Conservation (phyloP, 192 early-diverging fungal species). For the Diversispora eburnea region DNA sequence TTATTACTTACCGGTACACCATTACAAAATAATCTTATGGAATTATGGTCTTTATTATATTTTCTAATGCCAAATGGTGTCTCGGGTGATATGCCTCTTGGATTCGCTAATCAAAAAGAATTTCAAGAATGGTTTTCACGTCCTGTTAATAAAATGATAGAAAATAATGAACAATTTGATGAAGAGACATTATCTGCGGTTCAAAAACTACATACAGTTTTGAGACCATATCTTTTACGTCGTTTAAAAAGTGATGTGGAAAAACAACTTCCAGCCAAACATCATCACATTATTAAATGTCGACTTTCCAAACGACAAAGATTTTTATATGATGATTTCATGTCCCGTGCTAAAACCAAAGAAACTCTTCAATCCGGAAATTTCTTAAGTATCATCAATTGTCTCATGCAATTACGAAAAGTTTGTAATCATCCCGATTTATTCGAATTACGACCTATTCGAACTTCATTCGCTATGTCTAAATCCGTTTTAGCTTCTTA, state of each 20-base stretch:
- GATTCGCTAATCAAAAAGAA: constrained; percentile 75
- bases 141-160: constrained; percentile 80
- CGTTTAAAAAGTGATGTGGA: constrained; percentile 66
- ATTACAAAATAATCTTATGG: constrained; percentile 82
- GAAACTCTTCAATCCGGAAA: constrained; percentile 67
- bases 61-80: constrained; percentile 77
- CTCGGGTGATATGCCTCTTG: constrained; percentile 58
- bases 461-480: constrained; percentile 57
- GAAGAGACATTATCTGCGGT: constrained; percentile 54
- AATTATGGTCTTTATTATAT: constrained; percentile 83
- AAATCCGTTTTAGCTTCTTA: constrained; percentile 34
- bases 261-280: constrained; percentile 62
- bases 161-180: constrained; percentile 50
- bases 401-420: constrained; percentile 70
- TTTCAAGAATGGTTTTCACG: constrained; percentile 87
- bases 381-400: constrained; percentile 73
- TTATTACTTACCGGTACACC: constrained; percentile 85
- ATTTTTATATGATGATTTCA: constrained; percentile 75
- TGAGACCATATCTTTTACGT: constrained; percentile 60
- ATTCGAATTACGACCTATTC: constrained; percentile 56
- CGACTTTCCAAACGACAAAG: constrained; percentile 66
- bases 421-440: constrained; percentile 55
- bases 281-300: constrained; percentile 68
- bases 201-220: constrained; percentile 58
- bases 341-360: constrained; percentile 76